These are phyloP conservation scores for Shiraia sp. DNA, from an alignment of 2,329 filamentous ascomycete genomes.

Conservation along the genomic window DNA sequence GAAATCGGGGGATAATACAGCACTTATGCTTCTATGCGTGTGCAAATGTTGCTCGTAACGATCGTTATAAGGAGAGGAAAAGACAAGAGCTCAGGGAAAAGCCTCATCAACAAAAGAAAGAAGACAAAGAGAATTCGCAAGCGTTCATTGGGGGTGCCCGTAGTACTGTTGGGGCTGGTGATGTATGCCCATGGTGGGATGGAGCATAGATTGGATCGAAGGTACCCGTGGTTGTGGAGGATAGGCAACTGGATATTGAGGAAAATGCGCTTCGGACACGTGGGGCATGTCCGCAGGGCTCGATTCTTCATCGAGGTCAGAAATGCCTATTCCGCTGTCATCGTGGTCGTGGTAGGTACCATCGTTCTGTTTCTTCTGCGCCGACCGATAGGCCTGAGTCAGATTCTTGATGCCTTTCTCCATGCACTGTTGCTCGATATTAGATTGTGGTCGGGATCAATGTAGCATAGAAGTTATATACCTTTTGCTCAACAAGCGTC, in stretches of 20 bases:
- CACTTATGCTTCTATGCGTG: not conserved
- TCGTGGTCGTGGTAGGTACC: constrained; percentile 57
- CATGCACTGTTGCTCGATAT: constrained; percentile 66
- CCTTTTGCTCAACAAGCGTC: constrained; percentile 79
- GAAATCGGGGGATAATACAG: constrained; percentile 3
- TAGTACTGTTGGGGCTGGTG: constrained; percentile 9
- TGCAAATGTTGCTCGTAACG: not conserved
- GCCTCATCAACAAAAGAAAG: too few relatives aligned
- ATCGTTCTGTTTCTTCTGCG: constrained; percentile 62
- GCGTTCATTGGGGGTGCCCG: not conserved
- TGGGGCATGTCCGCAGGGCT: constrained; percentile 32
- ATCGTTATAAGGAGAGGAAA: not conserved
- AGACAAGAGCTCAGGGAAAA: not conserved
- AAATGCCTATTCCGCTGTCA: constrained; percentile 69
- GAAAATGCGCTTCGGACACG: constrained; percentile 23
- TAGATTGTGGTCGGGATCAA: constrained; percentile 8
- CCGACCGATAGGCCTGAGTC: constrained; percentile 68
- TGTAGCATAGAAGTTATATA: constrained; percentile 35
- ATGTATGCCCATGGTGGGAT: constrained; percentile 8
- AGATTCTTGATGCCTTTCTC: constrained; percentile 82
- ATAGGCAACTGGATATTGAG: constrained; percentile 22
- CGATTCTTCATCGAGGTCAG: constrained; percentile 53
- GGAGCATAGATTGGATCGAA: constrained; percentile 47
- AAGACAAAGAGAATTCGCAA: too few relatives aligned
- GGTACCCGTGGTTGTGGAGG: constrained; percentile 37